Evolutionary conservation across 1,139 yeast genomes (phyloP).

Genomic region (Candida glucosophila): DNA sequence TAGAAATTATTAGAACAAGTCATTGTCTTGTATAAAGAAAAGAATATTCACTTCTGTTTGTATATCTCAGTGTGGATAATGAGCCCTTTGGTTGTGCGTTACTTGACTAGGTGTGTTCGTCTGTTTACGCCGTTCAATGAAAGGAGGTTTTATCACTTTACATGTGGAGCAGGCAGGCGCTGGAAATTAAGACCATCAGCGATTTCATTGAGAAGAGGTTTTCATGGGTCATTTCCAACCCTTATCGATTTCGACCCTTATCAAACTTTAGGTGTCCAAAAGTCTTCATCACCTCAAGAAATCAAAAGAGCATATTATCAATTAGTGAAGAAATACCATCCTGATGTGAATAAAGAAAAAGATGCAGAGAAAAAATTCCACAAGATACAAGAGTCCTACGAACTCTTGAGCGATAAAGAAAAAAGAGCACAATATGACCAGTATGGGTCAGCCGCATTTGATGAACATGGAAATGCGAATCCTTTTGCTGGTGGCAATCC

Average conservation of each 20-base stretch:
- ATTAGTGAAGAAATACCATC: constrained; percentile 89
- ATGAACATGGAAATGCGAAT: constrained; percentile 51
- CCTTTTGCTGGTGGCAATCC: constrained; percentile 44
- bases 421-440: constrained; percentile 89
- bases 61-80: no score
- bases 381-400: constrained; percentile 90
- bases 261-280: constrained; percentile 67
- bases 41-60: no score
- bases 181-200: no score
- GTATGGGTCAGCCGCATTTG: constrained; percentile 83
- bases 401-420: constrained; percentile 75
- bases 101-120: no score
- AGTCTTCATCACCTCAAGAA: constrained; percentile 65
- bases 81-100: no score
- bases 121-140: no score
- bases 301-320: constrained; percentile 92
- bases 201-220: constrained; percentile 10
- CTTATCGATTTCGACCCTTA: constrained; percentile 65
- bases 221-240: constrained; percentile 17
- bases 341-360: constrained; percentile 88
- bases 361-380: constrained; percentile 87
- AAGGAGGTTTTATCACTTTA: no score
- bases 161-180: no score
- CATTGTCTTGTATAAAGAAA: no score
- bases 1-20: no score